Evolutionary conservation across 768 basidiomycete genomes (phyloP), one percentile per base, ranked within the genome.

Genomic region (Tephrocybe rancida): DNA sequence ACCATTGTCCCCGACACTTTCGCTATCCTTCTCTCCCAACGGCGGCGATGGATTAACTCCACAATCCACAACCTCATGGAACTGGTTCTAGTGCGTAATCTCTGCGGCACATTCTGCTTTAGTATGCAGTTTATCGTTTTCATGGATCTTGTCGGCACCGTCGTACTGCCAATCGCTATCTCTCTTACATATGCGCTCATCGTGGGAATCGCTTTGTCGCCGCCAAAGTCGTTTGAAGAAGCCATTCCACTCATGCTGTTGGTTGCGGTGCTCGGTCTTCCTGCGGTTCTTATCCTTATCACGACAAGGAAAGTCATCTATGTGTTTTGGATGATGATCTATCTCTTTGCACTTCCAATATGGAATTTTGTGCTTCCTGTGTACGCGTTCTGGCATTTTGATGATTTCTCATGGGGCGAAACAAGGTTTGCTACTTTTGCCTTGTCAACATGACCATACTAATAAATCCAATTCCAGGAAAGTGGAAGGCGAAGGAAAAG

Each of bases 11-110:
- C 97, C 5, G 96, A 99, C 67, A 94, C 94, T 0, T 98, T 99
- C 73, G 76, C 81, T 22, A 83, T 98, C 24, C 81, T 99, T 41
- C 83, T 99, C 18, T 98, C 97, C 1, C 97, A 99, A 68, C 92
- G 97, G 27, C 87, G 97, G 18, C 88, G 97, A 52, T 99, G 97
- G 97, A 98, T 99, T 75, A 98, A 98, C 71, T 98, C 96, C 14
- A 98, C 97, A 0, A 92, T 99, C 46, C 97, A 98, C 77, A 98
- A 99, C 69, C 85, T 99, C 46, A 98, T 98, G 95, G 97, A 99
- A 70, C 88, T 99, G 34, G 92, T 98, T 30, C 85, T 92, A 56
- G 97, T 99, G 35, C 92, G 91, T 60, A 94, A 99, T 67, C 82
- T 98, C 14, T 98, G 97, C 70, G 97, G 97, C 30, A 98, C 96